A percentile compares a stretch with the other conserved stretches of the same genome.
Evolutionary conservation across 164 flowering plant species (phyloP).

Genomic region (Vitis rotundifolia): DNA sequence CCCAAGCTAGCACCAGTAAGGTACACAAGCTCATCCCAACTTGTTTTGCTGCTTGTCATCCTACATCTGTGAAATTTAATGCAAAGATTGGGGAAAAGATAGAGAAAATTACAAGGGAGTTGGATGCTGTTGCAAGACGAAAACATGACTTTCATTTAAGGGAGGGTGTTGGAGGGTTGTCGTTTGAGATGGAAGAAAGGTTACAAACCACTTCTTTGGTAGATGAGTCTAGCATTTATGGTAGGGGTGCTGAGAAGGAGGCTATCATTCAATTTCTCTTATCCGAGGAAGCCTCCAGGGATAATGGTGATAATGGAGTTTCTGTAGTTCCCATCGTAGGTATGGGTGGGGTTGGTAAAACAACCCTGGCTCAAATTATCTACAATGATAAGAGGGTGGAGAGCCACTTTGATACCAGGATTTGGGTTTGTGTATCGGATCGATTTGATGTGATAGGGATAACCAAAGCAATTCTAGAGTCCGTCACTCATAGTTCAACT

Average conservation of each 20-base stretch:
- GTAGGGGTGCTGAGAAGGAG: not conserved
- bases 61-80: too few species aligned
- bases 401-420: not conserved
- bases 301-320: not conserved
- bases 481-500: too few species aligned
- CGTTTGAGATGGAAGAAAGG: not conserved
- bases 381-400: constrained; percentile 4
- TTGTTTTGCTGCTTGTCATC: too few species aligned
- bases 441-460: not conserved
- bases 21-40: too few species aligned
- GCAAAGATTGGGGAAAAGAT: not conserved
- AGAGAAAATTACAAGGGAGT: not conserved
- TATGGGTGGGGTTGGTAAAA: not conserved
- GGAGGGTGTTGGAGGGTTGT: not conserved
- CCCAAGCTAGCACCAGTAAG: too few species aligned
- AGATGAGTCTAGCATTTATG: not conserved
- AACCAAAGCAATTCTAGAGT: not conserved
- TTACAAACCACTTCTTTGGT: not conserved
- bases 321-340: not conserved
- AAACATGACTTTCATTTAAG: not conserved
- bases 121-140: not conserved
- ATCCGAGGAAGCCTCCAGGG: not conserved
- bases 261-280: not conserved
- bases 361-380: not conserved
- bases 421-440: too few species aligned